These are phyloP conservation scores for Cladosporium sp. DNA, from an alignment of 2,329 filamentous ascomycete genomes.

Conservation along the genomic window DNA sequence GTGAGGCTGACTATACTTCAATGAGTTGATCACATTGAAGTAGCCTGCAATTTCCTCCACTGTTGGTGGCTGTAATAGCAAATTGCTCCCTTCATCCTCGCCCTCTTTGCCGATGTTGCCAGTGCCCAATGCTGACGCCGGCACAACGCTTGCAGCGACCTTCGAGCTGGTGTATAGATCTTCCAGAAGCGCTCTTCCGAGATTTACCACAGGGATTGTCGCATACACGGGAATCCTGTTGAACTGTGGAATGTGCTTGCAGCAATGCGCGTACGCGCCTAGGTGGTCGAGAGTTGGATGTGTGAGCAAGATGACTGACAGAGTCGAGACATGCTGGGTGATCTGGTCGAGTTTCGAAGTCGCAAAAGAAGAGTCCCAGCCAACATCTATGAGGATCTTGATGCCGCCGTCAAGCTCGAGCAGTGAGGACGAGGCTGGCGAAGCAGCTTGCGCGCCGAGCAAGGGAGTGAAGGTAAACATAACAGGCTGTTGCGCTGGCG, in stretches of 20 bases:
- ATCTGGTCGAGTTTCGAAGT: slow-evolving; percentile 76
- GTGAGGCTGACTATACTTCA: slow-evolving; percentile 96
- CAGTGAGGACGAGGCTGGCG: slow-evolving; percentile 86
- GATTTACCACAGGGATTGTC: slow-evolving; percentile 85
- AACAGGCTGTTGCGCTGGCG: slow-evolving; percentile 23
- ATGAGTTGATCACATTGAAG: slow-evolving; percentile 82
- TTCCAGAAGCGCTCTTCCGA: slow-evolving; percentile 84
- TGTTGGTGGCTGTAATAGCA: slow-evolving; percentile 67
- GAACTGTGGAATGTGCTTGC: slow-evolving; percentile 92
- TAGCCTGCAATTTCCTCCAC: slow-evolving; percentile 86
- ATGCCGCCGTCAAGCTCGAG: slow-evolving; percentile 94
- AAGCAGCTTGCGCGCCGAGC: slow-evolving; percentile 83
- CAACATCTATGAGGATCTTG: slow-evolving; percentile 90
- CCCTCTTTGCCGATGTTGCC: slow-evolving; percentile 26
- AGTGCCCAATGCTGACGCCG: slow-evolving; percentile 63
- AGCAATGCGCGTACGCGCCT: slow-evolving; percentile 91
- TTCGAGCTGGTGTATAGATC: slow-evolving; percentile 90
- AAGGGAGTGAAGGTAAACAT: slow-evolving; percentile 98
- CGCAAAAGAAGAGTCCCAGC: slow-evolving; percentile 93
- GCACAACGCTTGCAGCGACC: slow-evolving; percentile 79
- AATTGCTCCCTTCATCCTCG: slow-evolving; percentile 38
- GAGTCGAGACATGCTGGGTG: slow-evolving; percentile 86
- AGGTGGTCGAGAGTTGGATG: slow-evolving; percentile 90
- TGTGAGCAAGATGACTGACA: slow-evolving; percentile 90
- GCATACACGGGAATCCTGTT: slow-evolving; percentile 91